phyloP scores from a whole-genome alignment of 1,284 basidiomycete genomes.

The Coriolopsis trogii region DNA sequence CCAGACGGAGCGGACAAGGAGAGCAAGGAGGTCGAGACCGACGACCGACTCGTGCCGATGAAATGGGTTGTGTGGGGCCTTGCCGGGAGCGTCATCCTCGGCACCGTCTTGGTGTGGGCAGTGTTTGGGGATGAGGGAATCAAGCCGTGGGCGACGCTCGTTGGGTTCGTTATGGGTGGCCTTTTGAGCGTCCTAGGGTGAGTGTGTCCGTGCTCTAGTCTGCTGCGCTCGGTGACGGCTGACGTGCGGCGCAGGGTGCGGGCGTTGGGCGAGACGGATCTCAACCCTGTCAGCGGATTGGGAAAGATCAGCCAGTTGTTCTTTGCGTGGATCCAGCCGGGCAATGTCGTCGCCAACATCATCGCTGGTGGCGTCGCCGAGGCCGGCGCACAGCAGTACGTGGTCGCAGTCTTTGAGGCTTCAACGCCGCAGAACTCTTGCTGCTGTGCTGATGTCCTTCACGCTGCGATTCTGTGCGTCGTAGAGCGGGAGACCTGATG shows the following conservation, averaged over 20 bases:
- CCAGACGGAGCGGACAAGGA: constrained; percentile 35
- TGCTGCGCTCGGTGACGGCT: not conserved
- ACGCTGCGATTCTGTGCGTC: not conserved
- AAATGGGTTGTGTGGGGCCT: constrained; percentile 81
- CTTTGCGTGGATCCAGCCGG: constrained; percentile 93
- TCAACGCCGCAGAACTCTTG: not conserved
- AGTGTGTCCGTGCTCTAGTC: constrained; percentile 28
- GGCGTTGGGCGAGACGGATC: constrained; percentile 90
- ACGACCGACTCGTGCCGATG: constrained; percentile 80
- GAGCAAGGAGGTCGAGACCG: constrained; percentile 77
- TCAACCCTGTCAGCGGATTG: constrained; percentile 92
- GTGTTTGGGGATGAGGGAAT: constrained; percentile 92
- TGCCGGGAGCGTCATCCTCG: constrained; percentile 61
- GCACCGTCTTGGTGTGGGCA: constrained; percentile 81
- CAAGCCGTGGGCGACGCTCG: constrained; percentile 89
- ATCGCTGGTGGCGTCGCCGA: constrained; percentile 96
- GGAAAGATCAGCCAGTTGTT: constrained; percentile 95
- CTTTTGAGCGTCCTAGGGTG: constrained; percentile 88
- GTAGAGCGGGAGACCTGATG: constrained; percentile 94
- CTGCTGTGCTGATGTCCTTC: not conserved
- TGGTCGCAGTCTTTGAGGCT: constrained; percentile 14
- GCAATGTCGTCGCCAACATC: constrained; percentile 94
- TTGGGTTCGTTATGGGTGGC: constrained; percentile 84
- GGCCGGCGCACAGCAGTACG: constrained; percentile 92
- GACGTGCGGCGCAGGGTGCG: constrained; percentile 63